phyloP scores from a whole-genome alignment of 441 rosid genomes.

The Pelargonium myrrhifolium region DNA sequence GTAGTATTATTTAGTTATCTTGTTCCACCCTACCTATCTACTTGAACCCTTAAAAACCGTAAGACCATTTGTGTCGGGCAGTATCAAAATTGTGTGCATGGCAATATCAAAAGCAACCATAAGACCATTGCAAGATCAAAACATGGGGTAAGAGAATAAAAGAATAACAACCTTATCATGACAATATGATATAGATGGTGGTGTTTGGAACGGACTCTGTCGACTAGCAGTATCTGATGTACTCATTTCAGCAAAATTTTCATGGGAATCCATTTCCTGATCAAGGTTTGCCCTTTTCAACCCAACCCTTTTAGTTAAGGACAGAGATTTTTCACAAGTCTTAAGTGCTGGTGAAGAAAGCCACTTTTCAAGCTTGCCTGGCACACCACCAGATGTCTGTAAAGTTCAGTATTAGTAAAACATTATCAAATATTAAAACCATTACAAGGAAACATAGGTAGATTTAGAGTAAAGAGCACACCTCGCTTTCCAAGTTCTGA shows the following conservation, averaged over 20 bases:
- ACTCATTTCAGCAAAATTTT: slow-evolving; percentile 20
- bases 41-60: neutral
- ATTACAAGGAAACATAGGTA: slow-evolving; percentile 1
- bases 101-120: neutral
- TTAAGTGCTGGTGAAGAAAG: slow-evolving; percentile 41
- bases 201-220: slow-evolving; percentile 89
- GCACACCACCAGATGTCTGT: slow-evolving; percentile 31
- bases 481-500: slow-evolving; percentile 57
- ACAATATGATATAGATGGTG: slow-evolving; percentile 68
- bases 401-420: neutral
- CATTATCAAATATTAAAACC: neutral
- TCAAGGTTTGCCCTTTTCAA: slow-evolving; percentile 38
- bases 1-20: neutral
- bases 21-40: neutral
- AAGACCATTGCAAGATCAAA: neutral
- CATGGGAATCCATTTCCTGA: slow-evolving; percentile 29
- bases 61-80: slow-evolving; percentile 1
- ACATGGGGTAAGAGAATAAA: slow-evolving; percentile 2
- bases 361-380: slow-evolving; percentile 40
- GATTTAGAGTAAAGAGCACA: slow-evolving; percentile 16
- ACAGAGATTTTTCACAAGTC: slow-evolving; percentile 31
- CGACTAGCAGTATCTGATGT: slow-evolving; percentile 25
- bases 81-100: no score
- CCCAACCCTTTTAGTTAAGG: slow-evolving; percentile 32
- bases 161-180: slow-evolving; percentile 46